Conservation (phyloP, 345 rosid species). For the Salix exigua region DNA sequence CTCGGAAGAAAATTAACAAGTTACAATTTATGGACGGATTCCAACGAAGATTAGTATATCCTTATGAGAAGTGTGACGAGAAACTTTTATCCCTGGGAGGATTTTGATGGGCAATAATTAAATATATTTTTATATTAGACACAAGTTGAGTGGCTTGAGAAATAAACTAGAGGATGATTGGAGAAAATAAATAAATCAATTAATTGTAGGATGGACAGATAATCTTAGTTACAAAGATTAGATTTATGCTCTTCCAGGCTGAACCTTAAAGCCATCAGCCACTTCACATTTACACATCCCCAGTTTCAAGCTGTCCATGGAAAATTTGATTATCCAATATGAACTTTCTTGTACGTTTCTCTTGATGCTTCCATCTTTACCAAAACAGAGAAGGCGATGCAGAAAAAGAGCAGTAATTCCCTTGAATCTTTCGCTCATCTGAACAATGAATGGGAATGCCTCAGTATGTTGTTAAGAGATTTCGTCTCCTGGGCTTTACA, state of each 20-base stretch:
- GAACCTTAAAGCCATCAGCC: not conserved
- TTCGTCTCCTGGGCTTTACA: conserved; percentile 52
- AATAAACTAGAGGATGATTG: not conserved
- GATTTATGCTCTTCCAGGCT: not conserved
- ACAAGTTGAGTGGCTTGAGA: not conserved
- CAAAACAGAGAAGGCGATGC: not conserved
- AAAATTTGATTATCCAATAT: not conserved
- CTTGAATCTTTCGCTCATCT: conserved; percentile 24
- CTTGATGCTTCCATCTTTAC: not conserved
- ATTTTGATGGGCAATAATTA: not conserved
- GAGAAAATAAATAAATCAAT: not conserved
- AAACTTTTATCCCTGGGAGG: not conserved
- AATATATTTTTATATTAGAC: not conserved
- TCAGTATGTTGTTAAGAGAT: conserved; percentile 49
- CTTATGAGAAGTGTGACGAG: no score
- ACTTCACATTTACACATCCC: not conserved
- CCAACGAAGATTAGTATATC: no score
- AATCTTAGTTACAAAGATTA: not conserved
- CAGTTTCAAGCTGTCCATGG: not conserved
- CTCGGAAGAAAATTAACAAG: no score
- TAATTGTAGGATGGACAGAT: not conserved
- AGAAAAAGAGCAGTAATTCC: not conserved
- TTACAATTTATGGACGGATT: no score
- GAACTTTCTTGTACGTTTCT: not conserved
- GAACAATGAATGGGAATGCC: conserved; percentile 61